Evolutionary conservation across 768 basidiomycete species (phyloP).

Genomic region (Suillus spraguei): DNA sequence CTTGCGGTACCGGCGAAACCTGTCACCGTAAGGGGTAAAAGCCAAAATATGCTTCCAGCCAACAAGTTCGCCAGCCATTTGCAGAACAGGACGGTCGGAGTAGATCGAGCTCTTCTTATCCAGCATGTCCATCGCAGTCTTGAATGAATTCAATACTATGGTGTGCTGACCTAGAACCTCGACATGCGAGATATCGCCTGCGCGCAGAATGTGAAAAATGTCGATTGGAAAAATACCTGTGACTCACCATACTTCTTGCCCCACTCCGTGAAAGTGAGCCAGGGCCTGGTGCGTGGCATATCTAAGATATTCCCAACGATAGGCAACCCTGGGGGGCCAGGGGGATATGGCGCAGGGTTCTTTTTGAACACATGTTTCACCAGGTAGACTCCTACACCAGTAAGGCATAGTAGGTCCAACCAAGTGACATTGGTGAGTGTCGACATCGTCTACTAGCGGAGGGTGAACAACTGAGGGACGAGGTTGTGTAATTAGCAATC

Average conservation of each 20-base stretch:
- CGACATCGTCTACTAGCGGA: not conserved
- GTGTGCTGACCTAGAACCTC: slow-evolving; percentile 62
- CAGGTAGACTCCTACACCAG: slow-evolving; percentile 29
- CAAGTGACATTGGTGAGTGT: slow-evolving; percentile 26
- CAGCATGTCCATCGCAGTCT: slow-evolving; percentile 55
- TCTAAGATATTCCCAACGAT: slow-evolving; percentile 50
- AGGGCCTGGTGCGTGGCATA: slow-evolving; percentile 48
- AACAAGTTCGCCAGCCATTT: slow-evolving; percentile 39
- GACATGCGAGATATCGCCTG: slow-evolving; percentile 64
- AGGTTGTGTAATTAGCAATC: too few relatives aligned
- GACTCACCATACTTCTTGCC: slow-evolving; percentile 44
- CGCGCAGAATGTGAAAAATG: too few relatives aligned
- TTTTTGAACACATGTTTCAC: slow-evolving; percentile 26
- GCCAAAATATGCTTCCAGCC: slow-evolving; percentile 36
- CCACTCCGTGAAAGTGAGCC: slow-evolving; percentile 48
- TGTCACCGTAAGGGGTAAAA: slow-evolving; percentile 41
- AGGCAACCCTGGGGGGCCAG: slow-evolving; percentile 47
- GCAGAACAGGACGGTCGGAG: slow-evolving; percentile 59
- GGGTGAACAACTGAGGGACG: too few relatives aligned
- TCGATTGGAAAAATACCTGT: too few relatives aligned
- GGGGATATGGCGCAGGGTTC: slow-evolving; percentile 36
- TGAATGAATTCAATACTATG: slow-evolving; percentile 54
- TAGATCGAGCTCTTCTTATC: slow-evolving; percentile 68
- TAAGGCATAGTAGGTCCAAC: slow-evolving; percentile 29
- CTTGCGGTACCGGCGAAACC: slow-evolving; percentile 44